Conservation (phyloP, 345 rosid genomes). For the Camelina sativa region DNA sequence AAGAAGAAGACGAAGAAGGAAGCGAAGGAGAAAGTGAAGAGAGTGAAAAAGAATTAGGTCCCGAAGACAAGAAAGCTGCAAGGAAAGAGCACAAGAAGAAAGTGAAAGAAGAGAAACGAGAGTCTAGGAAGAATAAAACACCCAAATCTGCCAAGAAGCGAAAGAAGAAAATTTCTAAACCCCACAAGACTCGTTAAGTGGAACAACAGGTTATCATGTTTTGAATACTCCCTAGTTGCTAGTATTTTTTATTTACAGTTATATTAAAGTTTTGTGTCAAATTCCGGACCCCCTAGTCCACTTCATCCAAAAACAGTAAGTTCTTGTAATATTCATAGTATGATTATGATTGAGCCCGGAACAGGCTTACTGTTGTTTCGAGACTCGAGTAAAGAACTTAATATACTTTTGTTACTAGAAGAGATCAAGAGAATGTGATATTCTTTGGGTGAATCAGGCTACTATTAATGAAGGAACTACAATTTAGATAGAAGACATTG, state of each 20-base stretch:
- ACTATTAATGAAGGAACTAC: no score
- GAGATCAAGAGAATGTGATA: no score
- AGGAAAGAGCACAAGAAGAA: constrained; percentile 97
- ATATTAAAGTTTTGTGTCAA: neutral
- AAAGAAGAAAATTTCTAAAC: constrained; percentile 79
- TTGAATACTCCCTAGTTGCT: neutral
- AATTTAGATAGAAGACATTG: no score
- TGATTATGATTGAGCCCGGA: neutral
- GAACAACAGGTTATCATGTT: constrained; percentile 2
- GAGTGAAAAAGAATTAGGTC: constrained; percentile 49
- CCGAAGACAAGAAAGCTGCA: constrained; percentile 71
- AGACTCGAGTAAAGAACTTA: neutral
- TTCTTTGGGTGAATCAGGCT: no score
- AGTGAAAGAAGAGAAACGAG: constrained; percentile 95
- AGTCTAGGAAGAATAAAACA: constrained; percentile 77
- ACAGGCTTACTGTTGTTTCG: neutral
- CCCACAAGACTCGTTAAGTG: constrained; percentile 64
- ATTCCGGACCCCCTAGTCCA: neutral
- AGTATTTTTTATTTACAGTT: neutral
- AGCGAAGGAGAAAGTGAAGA: constrained; percentile 51
- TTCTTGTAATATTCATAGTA: neutral
- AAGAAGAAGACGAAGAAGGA: constrained; percentile 42
- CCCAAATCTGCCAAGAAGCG: constrained; percentile 93
- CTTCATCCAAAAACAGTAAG: neutral
- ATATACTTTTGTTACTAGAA: neutral